Percentiles rank a stretch among this genome's conserved stretches.
Conservation (phyloP, 208 protist species). For the Leishmania amazonensis region DNA sequence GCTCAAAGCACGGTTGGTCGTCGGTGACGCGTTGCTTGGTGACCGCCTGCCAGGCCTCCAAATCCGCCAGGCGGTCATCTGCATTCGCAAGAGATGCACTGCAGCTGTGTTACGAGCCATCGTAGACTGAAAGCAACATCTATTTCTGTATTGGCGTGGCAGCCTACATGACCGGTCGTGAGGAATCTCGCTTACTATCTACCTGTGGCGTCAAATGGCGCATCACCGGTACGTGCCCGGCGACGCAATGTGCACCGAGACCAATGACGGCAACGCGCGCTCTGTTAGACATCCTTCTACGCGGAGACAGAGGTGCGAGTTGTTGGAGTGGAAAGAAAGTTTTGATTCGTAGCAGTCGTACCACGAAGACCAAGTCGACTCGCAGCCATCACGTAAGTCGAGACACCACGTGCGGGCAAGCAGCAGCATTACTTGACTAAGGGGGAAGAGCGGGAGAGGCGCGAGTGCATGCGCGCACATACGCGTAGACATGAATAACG, state of each 20-base stretch:
- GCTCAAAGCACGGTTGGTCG: not conserved
- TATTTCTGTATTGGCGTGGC: not conserved
- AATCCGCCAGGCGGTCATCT: slow-evolving; percentile 1
- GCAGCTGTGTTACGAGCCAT: slow-evolving; percentile 8
- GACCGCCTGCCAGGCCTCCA: not conserved
- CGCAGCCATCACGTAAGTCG: not conserved
- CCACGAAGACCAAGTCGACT: not conserved
- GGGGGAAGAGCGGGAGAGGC: not conserved
- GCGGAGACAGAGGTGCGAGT: not conserved
- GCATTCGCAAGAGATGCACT: slow-evolving; percentile 4
- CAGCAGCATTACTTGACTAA: not conserved
- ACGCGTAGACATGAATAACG: not conserved
- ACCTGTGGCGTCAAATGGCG: not conserved
- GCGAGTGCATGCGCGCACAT: not conserved
- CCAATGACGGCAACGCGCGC: not conserved
- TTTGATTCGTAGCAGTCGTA: not conserved
- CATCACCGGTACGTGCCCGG: not conserved
- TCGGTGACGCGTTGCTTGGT: not conserved
- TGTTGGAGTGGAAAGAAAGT: not conserved
- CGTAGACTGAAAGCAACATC: slow-evolving; percentile 15
- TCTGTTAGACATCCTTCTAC: not conserved
- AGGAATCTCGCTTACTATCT: not conserved
- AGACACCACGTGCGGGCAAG: not conserved
- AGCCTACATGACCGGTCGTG: not conserved
- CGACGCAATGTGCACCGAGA: not conserved